Evolutionary conservation across 2,329 filamentous ascomycete genomes (phyloP).

Genomic region (Clarireedia homoeocarpa): DNA sequence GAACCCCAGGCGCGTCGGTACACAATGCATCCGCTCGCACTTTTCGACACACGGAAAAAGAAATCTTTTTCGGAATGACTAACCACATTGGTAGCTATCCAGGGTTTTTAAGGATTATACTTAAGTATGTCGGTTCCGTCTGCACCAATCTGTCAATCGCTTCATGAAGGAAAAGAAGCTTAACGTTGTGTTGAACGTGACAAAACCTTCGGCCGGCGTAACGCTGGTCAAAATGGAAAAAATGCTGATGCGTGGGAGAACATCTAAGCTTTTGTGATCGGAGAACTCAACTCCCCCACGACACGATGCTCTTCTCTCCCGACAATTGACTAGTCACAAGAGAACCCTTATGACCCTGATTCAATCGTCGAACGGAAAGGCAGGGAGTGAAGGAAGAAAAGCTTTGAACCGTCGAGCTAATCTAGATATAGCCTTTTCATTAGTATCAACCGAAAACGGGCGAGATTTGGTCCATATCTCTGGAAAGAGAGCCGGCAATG

Average conservation of each 20-base stretch:
- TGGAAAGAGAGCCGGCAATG: background rate
- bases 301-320: background rate
- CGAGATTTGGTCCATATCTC: background rate
- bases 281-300: background rate
- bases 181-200: background rate
- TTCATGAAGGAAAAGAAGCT: background rate
- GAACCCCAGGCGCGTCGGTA: background rate
- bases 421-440: background rate
- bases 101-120: background rate
- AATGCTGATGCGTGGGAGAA: no score
- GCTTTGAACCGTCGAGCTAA: background rate
- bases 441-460: background rate
- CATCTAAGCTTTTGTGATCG: no score
- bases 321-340: background rate
- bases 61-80: background rate
- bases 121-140: background rate
- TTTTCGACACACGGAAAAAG: background rate
- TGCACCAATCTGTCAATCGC: slow-evolving; percentile 1
- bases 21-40: background rate
- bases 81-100: background rate
- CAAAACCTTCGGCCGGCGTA: background rate
- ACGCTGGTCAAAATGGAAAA: background rate
- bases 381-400: background rate
- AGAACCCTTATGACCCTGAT: background rate
- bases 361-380: background rate